These are phyloP conservation scores for Puccinia polysora DNA, from an alignment of 1,284 basidiomycete genomes.

Conservation along the genomic window DNA sequence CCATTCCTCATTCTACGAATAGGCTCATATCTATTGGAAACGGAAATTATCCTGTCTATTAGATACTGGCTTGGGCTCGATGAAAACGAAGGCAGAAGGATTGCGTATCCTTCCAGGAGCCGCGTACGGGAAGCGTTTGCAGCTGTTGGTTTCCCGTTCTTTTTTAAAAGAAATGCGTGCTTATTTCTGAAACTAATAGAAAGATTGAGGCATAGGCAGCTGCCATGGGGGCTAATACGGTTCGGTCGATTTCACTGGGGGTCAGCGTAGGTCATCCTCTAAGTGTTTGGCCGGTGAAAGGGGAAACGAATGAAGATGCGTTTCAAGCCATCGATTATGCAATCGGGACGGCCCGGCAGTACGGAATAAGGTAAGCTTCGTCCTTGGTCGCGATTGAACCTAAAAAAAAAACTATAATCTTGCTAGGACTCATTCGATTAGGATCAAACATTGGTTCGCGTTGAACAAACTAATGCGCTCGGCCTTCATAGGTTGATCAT, in stretches of 20 bases:
- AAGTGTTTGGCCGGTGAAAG: slow-evolving; percentile 36
- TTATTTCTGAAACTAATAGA: background rate
- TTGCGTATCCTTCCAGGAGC: slow-evolving; percentile 34
- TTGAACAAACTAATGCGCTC: background rate
- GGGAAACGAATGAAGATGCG: slow-evolving; percentile 37
- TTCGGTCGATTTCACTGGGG: slow-evolving; percentile 33
- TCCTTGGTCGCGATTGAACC: no score
- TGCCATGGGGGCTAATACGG: slow-evolving; percentile 39
- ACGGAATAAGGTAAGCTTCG: slow-evolving; percentile 19
- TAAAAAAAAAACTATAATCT: no score
- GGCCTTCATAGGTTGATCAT: slow-evolving; percentile 20
- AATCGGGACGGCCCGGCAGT: slow-evolving; percentile 30
- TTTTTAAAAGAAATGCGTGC: background rate
- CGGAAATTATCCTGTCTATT: background rate
- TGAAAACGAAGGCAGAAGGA: slow-evolving; percentile 25
- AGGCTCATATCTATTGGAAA: background rate
- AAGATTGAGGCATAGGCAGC: slow-evolving; percentile 19
- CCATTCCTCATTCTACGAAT: background rate
- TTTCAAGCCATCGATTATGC: slow-evolving; percentile 40
- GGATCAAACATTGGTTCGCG: background rate
- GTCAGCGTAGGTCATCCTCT: slow-evolving; percentile 36
- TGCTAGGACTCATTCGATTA: no score
- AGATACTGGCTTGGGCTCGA: slow-evolving; percentile 42
- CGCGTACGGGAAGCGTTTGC: slow-evolving; percentile 38
- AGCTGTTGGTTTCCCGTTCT: background rate